A percentile compares a stretch with the other conserved stretches of the same genome.
Conservation (phyloP, 139 green algal species). For the Chlamydomonas sphaeroides region DNA sequence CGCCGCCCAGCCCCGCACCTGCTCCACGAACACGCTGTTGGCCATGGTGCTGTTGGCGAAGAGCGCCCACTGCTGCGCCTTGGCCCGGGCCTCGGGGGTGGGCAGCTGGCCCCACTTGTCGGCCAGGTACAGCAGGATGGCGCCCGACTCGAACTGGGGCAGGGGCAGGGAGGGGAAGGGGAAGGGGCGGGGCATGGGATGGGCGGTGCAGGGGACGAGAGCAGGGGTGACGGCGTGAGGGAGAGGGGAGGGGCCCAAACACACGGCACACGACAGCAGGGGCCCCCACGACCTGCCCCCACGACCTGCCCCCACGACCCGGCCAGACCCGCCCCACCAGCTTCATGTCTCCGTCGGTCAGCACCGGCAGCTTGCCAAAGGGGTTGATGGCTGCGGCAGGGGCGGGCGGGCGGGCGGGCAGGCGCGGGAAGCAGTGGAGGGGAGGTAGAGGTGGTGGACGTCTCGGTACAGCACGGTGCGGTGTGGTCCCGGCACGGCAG, state of each 20-base stretch:
- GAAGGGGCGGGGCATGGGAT: background rate
- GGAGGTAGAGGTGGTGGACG: too few species aligned
- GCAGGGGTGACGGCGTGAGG: too few species aligned
- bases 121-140: conserved; percentile 52
- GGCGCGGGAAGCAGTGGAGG: too few species aligned
- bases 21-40: conserved; percentile 42
- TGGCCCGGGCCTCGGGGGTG: conserved; percentile 11
- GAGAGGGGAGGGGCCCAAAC: too few species aligned
- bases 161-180: background rate
- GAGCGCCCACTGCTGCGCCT: conserved; percentile 31
- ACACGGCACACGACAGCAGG: too few species aligned
- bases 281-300: too few species aligned
- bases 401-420: too few species aligned
- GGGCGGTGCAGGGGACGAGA: too few species aligned
- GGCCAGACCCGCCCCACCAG: background rate
- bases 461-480: too few species aligned
- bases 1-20: conserved; percentile 11
- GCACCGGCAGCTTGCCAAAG: conserved; percentile 52
- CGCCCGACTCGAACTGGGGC: conserved; percentile 51
- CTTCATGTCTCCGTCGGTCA: conserved; percentile 44
- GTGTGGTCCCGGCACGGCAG: too few species aligned
- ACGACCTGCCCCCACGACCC: background rate
- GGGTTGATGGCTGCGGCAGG: conserved; percentile 47
- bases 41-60: conserved; percentile 60
- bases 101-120: conserved; percentile 43